Evolutionary conservation across 1,284 basidiomycete species (phyloP), one percentile per base, ranked within the genome.

Genomic region (Papiliotrema laurentii): DNA sequence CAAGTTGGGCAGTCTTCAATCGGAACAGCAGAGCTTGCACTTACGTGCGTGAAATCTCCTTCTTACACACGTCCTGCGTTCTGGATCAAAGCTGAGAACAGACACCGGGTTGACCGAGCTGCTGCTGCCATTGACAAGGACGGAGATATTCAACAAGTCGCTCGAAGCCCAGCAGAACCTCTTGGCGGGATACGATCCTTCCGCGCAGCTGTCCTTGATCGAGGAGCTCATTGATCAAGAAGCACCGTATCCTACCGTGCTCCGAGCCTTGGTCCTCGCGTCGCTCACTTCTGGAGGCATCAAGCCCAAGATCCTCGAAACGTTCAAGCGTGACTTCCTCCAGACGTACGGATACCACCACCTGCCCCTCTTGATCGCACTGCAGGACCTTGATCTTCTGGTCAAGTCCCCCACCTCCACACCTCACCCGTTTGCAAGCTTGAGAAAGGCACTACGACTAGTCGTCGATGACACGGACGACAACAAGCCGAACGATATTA

Each of bases 141-240:
- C 85, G n/a, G 88, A 94, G 34, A 77, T 85, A 46, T 98, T 98
- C 77, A 91, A 91, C 72, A 86, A 84, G 64, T 86, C 85, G 19
- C 78, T 99, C 10, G 94, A 98, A 75, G 87, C 96, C 18, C 94
- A 98, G 68, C 96, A 98, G 72, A 97, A 97, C 71, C 79, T 97
- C 25, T 81, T 98, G 14, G 89, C 92, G 0, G 89, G 89, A 1
- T 90, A 92, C 66, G 86, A 96, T 63, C 75, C 85, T 28, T 76
- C 81, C 9, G 78, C 79, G 2, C 92, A 97, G 68, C 78, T 93
- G 30, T 75, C 77, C 16, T 82, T 84, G 0, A 88, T 97, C 45
- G 90, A 94, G 68, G 88, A 91, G 50, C 75, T 97, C 60, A 84
- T 97, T 54, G 81, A 86, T 16, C 86, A 89, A 63, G 87, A 88